Percentiles rank a stretch among this genome's conserved stretches.
phyloP scores from a whole-genome alignment of 495 filamentous ascomycete species.

The Neurospora discreta region DNA sequence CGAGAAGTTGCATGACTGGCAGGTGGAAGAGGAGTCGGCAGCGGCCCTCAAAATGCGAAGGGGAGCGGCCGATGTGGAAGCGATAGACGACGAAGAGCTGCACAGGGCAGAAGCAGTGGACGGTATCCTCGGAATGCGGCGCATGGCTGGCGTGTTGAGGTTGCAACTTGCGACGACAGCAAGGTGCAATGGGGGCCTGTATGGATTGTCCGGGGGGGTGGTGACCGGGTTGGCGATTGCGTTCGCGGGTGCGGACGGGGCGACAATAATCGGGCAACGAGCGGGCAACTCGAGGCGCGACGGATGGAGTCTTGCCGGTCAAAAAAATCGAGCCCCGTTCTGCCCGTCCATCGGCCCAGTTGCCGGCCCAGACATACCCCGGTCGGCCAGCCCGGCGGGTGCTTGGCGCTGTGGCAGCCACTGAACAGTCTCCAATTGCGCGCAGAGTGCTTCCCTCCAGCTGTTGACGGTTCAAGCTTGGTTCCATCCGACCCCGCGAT shows the following conservation, averaged over 20 bases:
- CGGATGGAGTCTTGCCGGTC: not conserved
- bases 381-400: not conserved
- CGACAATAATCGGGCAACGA: not conserved
- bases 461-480: not conserved
- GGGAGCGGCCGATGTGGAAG: not conserved
- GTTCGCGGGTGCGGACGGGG: not conserved
- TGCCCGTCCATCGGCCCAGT: not conserved
- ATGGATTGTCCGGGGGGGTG: not conserved
- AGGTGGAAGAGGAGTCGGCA: not conserved
- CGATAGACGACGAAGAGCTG: conserved; percentile 7
- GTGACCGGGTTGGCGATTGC: not conserved
- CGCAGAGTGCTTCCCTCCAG: not conserved
- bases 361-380: not conserved
- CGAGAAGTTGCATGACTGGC: not conserved
- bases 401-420: not conserved
- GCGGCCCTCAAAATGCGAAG: conserved; percentile 5
- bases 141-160: conserved; percentile 9
- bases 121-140: conserved; percentile 20
- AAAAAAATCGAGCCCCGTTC: not conserved
- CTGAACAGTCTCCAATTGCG: not conserved
- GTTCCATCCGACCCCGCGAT: not conserved
- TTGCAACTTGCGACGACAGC: not conserved
- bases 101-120: conserved; percentile 12
- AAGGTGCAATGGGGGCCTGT: not conserved
- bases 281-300: not conserved